Percentiles rank a stretch among this genome's conserved stretches.
Conservation (phyloP, 768 basidiomycete species). For the Cystofilobasidium bisporidii region DNA sequence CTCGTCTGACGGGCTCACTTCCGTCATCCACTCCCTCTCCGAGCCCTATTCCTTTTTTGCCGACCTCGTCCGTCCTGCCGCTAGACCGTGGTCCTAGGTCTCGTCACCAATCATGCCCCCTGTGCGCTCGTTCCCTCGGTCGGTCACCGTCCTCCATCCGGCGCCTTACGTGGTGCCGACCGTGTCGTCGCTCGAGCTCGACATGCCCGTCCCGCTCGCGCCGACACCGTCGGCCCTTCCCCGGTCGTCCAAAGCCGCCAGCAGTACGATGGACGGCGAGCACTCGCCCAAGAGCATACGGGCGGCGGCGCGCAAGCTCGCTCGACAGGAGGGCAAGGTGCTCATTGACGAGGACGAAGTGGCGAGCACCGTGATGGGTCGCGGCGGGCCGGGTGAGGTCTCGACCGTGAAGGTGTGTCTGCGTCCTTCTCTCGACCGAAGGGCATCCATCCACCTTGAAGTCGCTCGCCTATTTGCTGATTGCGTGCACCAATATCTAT, state of each 20-base stretch:
- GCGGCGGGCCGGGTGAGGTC: background rate
- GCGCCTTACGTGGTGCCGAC: slow-evolving; percentile 1
- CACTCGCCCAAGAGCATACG: background rate
- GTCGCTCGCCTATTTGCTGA: too few relatives aligned
- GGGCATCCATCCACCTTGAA: too few relatives aligned
- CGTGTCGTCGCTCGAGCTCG: background rate
- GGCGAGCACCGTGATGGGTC: background rate
- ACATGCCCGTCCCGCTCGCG: background rate
- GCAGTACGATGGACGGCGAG: background rate
- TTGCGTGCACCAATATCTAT: too few relatives aligned
- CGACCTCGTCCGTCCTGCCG: too few relatives aligned
- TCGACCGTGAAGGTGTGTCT: background rate
- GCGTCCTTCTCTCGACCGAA: too few relatives aligned
- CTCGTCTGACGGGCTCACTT: too few relatives aligned
- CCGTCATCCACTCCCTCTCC: too few relatives aligned
- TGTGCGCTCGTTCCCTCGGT: background rate
- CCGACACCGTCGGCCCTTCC: background rate
- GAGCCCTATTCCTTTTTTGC: too few relatives aligned
- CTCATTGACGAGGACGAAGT: background rate
- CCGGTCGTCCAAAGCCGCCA: background rate
- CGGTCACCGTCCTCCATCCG: background rate
- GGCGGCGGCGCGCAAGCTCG: background rate
- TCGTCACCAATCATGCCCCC: too few relatives aligned
- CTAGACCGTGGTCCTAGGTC: too few relatives aligned
- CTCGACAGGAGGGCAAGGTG: background rate